Base-by-base conservation (phyloP, 768 basidiomycete genomes). In the Leucosporidium scottii region DNA sequence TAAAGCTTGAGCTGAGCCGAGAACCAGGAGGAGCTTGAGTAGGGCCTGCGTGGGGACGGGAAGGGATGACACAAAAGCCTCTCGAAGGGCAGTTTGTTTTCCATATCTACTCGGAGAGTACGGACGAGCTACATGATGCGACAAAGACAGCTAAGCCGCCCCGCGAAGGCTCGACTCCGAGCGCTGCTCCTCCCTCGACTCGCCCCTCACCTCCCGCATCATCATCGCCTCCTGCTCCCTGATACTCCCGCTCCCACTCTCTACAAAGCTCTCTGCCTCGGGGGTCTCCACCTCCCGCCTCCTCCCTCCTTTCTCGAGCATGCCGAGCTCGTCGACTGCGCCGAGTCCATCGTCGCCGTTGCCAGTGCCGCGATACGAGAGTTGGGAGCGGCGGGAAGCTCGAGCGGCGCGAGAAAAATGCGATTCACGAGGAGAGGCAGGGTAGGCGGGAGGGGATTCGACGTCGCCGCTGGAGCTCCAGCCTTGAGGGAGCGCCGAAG, bases 401-500 rank as follows among this genome's bases (percentile, higher is more conserved):
- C 64, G 57, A 2, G 67, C 66, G 28, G 65, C 66, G 0, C 64
- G 57, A 2, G 67, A 68, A 28, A 68, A 71, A 59, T 71, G 70
- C 49, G 64, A 63, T 39, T 71, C 61, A 49, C 67, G 70, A 30
- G 57, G 62, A 2, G 36, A 49, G 23, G 39, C 21, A 4, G n/a
- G 47, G n/a, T 10, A n/a, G 8, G n/a, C 21, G 18, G 49, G n/a
- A 18, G 36, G 25, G 4, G n/a, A 23, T 17, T 20, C 8, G 1
- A 48, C 49, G 49, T 25, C n/a, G 25, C 44, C 54, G 30, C 0
- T 12, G 2, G 39, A 44, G 34, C 34, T 34, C 53, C 53, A 68
- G 27, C 62, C 57, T 63, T 63, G 51, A n/a, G 27, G 3, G 18
- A 25, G 57, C 36, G 36, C 8, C 9, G 57, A 59, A 36, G 36